Conservation (phyloP, 768 basidiomycete genomes). For the Hygrocybe punicea region DNA sequence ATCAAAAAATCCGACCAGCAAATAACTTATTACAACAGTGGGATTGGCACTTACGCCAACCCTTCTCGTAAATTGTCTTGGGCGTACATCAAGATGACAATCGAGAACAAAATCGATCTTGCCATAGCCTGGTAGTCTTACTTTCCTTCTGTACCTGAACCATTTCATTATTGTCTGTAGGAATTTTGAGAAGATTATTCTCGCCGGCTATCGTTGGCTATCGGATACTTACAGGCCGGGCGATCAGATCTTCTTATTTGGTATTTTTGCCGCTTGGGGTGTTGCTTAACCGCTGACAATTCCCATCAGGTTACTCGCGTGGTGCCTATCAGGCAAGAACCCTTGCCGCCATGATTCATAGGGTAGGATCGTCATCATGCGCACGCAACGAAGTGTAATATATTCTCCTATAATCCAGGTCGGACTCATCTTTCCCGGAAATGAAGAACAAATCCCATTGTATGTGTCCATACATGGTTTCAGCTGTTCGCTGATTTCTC, state of each 20-base stretch:
- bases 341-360: slow-evolving; percentile 44
- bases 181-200: slow-evolving; percentile 34
- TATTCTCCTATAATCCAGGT: slow-evolving; percentile 27
- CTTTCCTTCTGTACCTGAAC: background rate
- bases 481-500: background rate
- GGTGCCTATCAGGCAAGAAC: slow-evolving; percentile 46
- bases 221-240: slow-evolving; percentile 37
- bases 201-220: slow-evolving; percentile 41
- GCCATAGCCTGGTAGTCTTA: slow-evolving; percentile 33
- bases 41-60: slow-evolving; percentile 36
- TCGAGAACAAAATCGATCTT: slow-evolving; percentile 29
- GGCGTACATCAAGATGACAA: slow-evolving; percentile 11
- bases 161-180: slow-evolving; percentile 17
- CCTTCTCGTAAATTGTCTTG: slow-evolving; percentile 14
- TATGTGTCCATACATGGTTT: slow-evolving; percentile 10
- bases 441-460: slow-evolving; percentile 44
- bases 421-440: slow-evolving; percentile 40
- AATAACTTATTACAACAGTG: slow-evolving; percentile 42
- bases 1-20: slow-evolving; percentile 34
- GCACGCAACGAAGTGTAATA: background rate
- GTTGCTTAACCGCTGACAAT: no score
- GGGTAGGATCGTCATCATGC: slow-evolving; percentile 17
- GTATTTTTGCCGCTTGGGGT: slow-evolving; percentile 23
- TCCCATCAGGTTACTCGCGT: slow-evolving; percentile 51
- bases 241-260: slow-evolving; percentile 40